Base-by-base conservation (phyloP, 78 protist genomes). In the Cyanophora paradoxa region DNA sequence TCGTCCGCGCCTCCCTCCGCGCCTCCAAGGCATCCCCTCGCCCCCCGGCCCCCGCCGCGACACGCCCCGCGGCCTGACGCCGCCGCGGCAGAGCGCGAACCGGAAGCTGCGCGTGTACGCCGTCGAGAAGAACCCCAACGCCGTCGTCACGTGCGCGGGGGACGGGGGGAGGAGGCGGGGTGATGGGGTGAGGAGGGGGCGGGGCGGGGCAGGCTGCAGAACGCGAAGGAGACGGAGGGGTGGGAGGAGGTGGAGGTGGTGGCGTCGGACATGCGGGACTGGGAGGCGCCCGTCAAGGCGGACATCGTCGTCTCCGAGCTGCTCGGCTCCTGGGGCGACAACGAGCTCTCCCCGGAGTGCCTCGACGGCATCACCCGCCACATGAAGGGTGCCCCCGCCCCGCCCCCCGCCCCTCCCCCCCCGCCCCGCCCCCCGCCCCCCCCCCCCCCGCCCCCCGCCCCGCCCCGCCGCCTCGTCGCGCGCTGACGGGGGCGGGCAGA, bases 341-440 rank as follows among this genome's bases (percentile, higher is more conserved):
- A 97, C 61, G 99, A 97, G 75, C 87, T 97, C n/a, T 88, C 96
- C 24, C 99, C 99, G 11, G 99, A 97, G 90, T 97, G 99, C 71
- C 80, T 97, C 34, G 98, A 97, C 64, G 98, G 97, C 20, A 80
- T 71, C 24, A 42, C 26, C 72, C 64, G 56, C 33, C 41, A 24
- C 40, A 16, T 58, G 24, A n/a, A 40, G 50, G 36, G n/a, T n/a
- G n/a, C n/a, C n/a, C n/a, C n/a, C n/a, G n/a, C n/a, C n/a, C n/a
- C n/a, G n/a, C 30, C 30, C 39, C 46, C 10, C 71, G n/a, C n/a
- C n/a, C n/a, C n/a, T n/a, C n/a, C n/a, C n/a, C n/a, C n/a, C n/a
- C n/a, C n/a, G n/a, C n/a, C 54, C 19, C 71, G 36, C 28, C 44
- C 46, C 44, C 71, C 31, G 33, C 28, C 63, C 8, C 63, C 5